Evolutionary conservation across 306 rosid genomes (phyloP), one percentile per base, ranked within the genome.

Genomic region (Trichosanthes truncata): DNA sequence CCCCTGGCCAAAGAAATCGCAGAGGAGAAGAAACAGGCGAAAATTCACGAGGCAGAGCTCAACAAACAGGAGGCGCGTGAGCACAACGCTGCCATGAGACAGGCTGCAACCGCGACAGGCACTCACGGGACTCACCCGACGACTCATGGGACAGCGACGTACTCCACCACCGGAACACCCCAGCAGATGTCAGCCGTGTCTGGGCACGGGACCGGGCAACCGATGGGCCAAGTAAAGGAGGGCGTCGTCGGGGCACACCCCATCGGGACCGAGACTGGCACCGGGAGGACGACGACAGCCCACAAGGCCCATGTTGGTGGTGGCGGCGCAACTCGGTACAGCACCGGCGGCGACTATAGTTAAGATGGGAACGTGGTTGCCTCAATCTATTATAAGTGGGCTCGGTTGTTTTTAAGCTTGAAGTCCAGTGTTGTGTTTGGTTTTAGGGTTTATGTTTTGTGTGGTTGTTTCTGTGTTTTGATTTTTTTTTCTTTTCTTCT

Each of bases 1-100:
- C 87, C 92, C 9, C 0, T 74, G 59, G 79, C 89, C 43, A 88
- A 87, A 84, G 89, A 89, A 57, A 87, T 86, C 76, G 93, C 93
- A 0, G 81, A 86, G 0, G 71, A 81, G 9, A 89, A 78, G 83
- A 91, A 90, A 61, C 83, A 85, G 3, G 84, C 60, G 55, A 87
- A 49, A 78, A 81, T 84, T 23, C 36, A 53, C 1, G 84, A 85
- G 12, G 97, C 95, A 0, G 92, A 91, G 89, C 76, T 81, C 20
- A 72, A 87, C 15, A 92, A 94, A 71, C 86, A 31, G 18, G 85
- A 71, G 81, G 97, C 87, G 4, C 86, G 80, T 29, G 51, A 76
- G 51, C 83, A 88, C 18, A 88, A 91, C 79, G 88, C 90, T 0
- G 91, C 81, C 0, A 83, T 48, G 21, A 85, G 67, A n/a, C 80